phyloP scores from a whole-genome alignment of 495 filamentous ascomycete species.

The Aspergillus haitiensis region DNA sequence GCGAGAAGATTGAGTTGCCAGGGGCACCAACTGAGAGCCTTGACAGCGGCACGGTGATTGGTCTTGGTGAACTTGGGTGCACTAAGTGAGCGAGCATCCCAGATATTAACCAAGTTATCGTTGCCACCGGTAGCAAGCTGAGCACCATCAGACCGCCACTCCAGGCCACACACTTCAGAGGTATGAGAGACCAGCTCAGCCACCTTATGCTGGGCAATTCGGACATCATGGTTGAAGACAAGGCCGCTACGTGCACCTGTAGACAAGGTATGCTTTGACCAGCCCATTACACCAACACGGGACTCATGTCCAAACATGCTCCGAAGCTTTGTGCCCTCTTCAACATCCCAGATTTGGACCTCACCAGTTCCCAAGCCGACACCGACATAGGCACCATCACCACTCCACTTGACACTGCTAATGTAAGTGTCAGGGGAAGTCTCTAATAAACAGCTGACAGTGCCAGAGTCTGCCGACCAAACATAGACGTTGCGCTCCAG shows the following conservation, averaged over 20 bases:
- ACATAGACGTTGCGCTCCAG: conserved; percentile 96
- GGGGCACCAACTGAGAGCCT: conserved; percentile 97
- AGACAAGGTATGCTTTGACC: conserved; percentile 96
- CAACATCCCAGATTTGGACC: conserved; percentile 99
- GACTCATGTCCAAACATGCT: conserved; percentile 98
- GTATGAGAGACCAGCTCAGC: conserved; percentile 96
- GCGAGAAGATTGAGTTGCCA: conserved; percentile 98
- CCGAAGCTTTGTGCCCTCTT: conserved; percentile 89
- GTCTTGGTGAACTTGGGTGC: conserved; percentile 99
- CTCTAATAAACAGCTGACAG: conserved; percentile 84
- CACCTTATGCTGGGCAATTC: conserved; percentile 94
- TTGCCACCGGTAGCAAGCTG: conserved; percentile 97
- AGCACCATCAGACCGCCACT: conserved; percentile 94
- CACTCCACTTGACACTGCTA: conserved; percentile 97
- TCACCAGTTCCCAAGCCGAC: conserved; percentile 94
- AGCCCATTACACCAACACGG: conserved; percentile 96
- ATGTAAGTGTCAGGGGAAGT: conserved; percentile 88
- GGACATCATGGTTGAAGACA: conserved; percentile 99
- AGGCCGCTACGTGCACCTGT: conserved; percentile 91
- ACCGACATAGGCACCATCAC: conserved; percentile 92
- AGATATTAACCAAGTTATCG: conserved; percentile 97
- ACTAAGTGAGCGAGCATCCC: conserved; percentile 89
- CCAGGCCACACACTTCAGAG: conserved; percentile 94
- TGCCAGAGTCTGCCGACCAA: conserved; percentile 95
- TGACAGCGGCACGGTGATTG: conserved; percentile 97